Percentiles rank a stretch among this genome's conserved stretches.
Conservation (phyloP, 2,329 filamentous ascomycete genomes). For the Fusarium drepaniforme region DNA sequence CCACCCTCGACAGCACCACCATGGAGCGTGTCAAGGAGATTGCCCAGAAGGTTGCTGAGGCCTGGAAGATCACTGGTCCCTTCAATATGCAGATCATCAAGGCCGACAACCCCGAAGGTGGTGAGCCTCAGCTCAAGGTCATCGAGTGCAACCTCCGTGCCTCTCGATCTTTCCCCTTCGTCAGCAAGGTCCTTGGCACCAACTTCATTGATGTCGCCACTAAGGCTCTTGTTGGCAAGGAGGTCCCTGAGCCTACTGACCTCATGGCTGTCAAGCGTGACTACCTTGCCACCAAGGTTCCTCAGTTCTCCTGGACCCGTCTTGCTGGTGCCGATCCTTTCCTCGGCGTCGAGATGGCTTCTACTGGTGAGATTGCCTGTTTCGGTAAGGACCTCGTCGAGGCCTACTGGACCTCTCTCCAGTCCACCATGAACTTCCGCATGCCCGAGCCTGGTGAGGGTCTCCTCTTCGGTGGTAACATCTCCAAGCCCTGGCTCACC, state of each 20-base stretch:
- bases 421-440: slow-evolving; percentile 99
- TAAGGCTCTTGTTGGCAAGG: slow-evolving; percentile 87
- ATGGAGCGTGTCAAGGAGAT: slow-evolving; percentile 95
- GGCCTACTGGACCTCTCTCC: slow-evolving; percentile 96
- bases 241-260: slow-evolving; percentile 87
- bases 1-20: slow-evolving; percentile 79
- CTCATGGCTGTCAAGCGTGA: slow-evolving; percentile 91
- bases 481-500: slow-evolving; percentile 76
- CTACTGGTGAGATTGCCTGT: slow-evolving; percentile 98
- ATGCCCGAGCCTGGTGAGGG: slow-evolving; percentile 95
- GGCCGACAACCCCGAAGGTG: slow-evolving; percentile 80
- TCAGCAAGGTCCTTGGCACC: slow-evolving; percentile 94
- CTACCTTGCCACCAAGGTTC: slow-evolving; percentile 97
- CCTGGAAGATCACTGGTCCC: slow-evolving; percentile 96
- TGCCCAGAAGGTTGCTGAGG: slow-evolving; percentile 94
- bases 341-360: slow-evolving; percentile 97
- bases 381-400: slow-evolving; percentile 97
- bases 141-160: slow-evolving; percentile 99
- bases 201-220: slow-evolving; percentile 98
- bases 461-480: slow-evolving; percentile 92
- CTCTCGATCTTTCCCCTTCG: slow-evolving; percentile 97
- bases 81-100: slow-evolving; percentile 99
- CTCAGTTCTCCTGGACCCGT: slow-evolving; percentile 99
- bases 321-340: slow-evolving; percentile 97
- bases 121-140: slow-evolving; percentile 86